These are phyloP conservation scores for Podospora conica DNA, from an alignment of 495 filamentous ascomycete species.

Conservation along the genomic window DNA sequence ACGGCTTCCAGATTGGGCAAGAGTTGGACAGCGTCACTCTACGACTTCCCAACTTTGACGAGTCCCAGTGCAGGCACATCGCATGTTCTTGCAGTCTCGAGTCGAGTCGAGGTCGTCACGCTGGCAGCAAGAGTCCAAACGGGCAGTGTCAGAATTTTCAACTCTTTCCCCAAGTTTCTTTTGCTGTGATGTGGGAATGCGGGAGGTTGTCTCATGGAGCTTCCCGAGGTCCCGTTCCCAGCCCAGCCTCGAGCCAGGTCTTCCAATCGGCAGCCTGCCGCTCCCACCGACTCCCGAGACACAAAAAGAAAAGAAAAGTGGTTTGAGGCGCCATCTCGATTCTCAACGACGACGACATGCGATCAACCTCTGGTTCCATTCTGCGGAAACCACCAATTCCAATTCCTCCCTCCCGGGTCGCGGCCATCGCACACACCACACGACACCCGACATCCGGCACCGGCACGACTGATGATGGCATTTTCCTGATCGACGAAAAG, in stretches of 20 bases:
- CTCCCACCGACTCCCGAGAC: conserved; percentile 1
- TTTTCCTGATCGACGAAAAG: conserved; percentile 9
- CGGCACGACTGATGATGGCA: not conserved
- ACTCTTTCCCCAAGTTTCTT: not conserved
- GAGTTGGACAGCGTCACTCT: not conserved
- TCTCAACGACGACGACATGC: not conserved
- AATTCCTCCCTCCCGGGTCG: not conserved
- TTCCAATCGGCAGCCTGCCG: conserved; percentile 24
- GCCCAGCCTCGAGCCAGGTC: too few relatives aligned
- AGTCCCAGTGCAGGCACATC: not conserved
- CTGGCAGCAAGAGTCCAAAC: not conserved
- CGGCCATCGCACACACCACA: not conserved
- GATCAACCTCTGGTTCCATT: not conserved
- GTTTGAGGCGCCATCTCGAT: not conserved
- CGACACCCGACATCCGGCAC: not conserved
- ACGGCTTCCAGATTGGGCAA: not conserved
- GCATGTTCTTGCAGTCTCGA: too few relatives aligned
- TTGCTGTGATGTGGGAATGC: not conserved
- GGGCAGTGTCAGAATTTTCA: too few relatives aligned
- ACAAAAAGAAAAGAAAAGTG: conserved; percentile 5
- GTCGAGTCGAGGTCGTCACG: not conserved
- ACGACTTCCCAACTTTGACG: not conserved
- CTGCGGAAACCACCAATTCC: not conserved
- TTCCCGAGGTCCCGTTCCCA: conserved; percentile 2
- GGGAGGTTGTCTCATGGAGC: not conserved